Percentiles rank a stretch among this genome's conserved stretches.
Conservation (phyloP, 2,329 filamentous ascomycete species). For the Fusarium sororula region DNA sequence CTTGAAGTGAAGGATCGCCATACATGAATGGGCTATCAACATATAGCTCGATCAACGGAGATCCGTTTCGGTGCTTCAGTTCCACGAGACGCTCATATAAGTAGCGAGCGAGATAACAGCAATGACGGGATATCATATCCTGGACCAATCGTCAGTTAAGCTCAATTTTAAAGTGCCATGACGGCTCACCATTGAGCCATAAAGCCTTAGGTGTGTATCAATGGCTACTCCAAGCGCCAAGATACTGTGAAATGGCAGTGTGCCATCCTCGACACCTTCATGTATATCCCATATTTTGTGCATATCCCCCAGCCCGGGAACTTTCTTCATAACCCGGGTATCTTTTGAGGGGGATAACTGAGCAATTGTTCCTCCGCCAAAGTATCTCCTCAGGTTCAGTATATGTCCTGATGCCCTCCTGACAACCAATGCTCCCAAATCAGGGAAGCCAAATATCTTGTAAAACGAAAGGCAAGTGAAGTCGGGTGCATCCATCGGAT, state of each 20-base stretch:
- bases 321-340: conserved; percentile 49
- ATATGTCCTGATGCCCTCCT: conserved; percentile 64
- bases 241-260: conserved; percentile 71
- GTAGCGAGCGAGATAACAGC: conserved; percentile 59
- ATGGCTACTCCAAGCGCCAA: conserved; percentile 69
- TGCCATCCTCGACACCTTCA: conserved; percentile 73
- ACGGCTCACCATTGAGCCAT: conserved; percentile 59
- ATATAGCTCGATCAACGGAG: conserved; percentile 63
- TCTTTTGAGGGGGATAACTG: conserved; percentile 49
- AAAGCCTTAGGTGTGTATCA: conserved; percentile 63
- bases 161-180: not conserved
- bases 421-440: conserved; percentile 68
- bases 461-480: conserved; percentile 70
- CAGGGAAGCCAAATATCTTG: conserved; percentile 75
- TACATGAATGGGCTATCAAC: conserved; percentile 57
- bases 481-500: conserved; percentile 63
- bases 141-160: not conserved
- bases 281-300: conserved; percentile 57
- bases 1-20: conserved; percentile 62
- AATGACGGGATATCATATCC: conserved; percentile 65
- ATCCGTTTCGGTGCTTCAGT: conserved; percentile 64
- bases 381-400: conserved; percentile 66
- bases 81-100: conserved; percentile 58
- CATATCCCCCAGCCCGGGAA: conserved; percentile 49
- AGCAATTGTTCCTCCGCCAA: conserved; percentile 75